Conservation (phyloP, 371 early-diverging fungal species). For the Encephalitozoon intestinalis region DNA sequence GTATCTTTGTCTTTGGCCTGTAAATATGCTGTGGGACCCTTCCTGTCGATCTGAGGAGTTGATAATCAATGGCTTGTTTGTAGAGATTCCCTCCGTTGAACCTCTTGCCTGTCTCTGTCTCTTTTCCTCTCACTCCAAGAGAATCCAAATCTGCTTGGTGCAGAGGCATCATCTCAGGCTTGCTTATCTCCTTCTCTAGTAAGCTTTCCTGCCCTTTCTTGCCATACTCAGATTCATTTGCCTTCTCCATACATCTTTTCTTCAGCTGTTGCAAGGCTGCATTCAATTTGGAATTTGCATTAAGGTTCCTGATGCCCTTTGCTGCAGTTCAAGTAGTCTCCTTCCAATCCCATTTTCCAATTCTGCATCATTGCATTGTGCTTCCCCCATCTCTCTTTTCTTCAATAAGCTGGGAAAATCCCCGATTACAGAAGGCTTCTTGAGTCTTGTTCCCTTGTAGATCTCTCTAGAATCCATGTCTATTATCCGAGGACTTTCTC, state of each 20-base stretch:
- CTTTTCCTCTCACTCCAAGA: not conserved
- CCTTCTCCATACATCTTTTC: not conserved
- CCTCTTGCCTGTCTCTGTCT: not conserved
- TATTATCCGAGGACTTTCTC: not conserved
- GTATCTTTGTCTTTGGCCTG: slow-evolving; percentile 28
- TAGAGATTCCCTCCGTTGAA: slow-evolving; percentile 20
- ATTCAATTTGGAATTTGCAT: not conserved
- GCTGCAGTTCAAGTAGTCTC: no score
- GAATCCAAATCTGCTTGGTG: not conserved
- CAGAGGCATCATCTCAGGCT: not conserved
- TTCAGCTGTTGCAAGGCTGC: slow-evolving; percentile 6
- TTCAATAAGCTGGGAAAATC: not conserved
- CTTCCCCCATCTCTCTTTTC: not conserved
- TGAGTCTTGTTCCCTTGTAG: not conserved
- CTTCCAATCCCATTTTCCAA: not conserved
- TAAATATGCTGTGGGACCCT: not conserved
- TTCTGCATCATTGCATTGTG: not conserved
- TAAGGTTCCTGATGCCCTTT: not conserved
- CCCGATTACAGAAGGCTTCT: not conserved
- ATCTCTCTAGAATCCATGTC: not conserved
- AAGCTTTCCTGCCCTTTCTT: not conserved
- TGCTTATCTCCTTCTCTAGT: not conserved
- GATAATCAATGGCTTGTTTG: slow-evolving; percentile 17
- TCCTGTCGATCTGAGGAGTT: slow-evolving; percentile 7
- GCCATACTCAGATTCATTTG: not conserved